These are phyloP conservation scores for Auxenochlorella pyrenoidosa DNA, from an alignment of 139 green algal genomes.

Conservation along the genomic window DNA sequence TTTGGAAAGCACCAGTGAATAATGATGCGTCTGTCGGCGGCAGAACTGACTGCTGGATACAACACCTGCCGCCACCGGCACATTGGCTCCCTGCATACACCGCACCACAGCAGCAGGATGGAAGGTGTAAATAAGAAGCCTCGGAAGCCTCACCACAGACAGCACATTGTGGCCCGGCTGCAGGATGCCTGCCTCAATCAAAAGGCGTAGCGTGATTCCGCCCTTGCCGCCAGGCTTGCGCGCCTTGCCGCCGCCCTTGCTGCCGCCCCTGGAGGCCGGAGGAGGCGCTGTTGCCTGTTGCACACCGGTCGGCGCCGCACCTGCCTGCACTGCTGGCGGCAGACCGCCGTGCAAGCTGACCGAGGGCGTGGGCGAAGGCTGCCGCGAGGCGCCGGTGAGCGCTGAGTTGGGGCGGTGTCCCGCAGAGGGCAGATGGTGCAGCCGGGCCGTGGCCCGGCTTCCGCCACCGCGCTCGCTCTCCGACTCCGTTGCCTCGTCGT, in stretches of 20 bases:
- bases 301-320: too few relatives aligned
- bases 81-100: too few relatives aligned
- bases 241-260: not conserved
- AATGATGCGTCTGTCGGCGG: too few relatives aligned
- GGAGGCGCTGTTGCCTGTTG: too few relatives aligned
- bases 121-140: too few relatives aligned
- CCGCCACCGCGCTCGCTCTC: constrained; percentile 1
- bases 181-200: constrained; percentile 81
- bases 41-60: too few relatives aligned
- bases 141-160: constrained; percentile 35
- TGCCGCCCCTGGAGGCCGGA: not conserved
- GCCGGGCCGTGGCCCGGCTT: not conserved
- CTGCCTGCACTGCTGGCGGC: too few relatives aligned
- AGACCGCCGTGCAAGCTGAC: not conserved
- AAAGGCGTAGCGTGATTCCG: constrained; percentile 66
- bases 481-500: constrained; percentile 22
- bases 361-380: constrained; percentile 7
- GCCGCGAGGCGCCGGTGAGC: not conserved
- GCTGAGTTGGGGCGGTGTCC: not conserved
- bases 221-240: constrained; percentile 37
- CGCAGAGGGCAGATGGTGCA: not conserved
- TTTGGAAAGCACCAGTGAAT: not conserved
- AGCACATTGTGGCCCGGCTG: constrained; percentile 72
- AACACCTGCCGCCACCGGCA: too few relatives aligned
- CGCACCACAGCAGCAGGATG: too few relatives aligned